Evolutionary conservation across 2,329 filamentous ascomycete genomes (phyloP), one percentile per base, ranked within the genome.

Genomic region (Colletotrichum incanum): DNA sequence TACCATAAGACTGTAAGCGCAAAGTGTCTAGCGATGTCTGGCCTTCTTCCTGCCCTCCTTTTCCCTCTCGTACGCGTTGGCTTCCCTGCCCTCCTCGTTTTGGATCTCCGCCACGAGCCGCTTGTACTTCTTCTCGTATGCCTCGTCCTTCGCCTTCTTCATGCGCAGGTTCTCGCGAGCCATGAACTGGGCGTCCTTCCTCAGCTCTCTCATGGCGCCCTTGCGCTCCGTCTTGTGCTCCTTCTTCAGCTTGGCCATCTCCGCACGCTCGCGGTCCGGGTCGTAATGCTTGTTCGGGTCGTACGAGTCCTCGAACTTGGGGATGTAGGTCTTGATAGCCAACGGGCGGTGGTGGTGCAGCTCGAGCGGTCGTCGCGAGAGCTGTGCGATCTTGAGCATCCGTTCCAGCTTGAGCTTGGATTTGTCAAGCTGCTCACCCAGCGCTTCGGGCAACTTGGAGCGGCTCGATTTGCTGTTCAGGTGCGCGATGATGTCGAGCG

Each of bases 231-330:
- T 91, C 91, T 97, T 98, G 89, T 95, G 94, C 86, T 98, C 96
- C 74, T 92, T 92, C 84, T 92, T 92, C 79, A 99, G 89, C 82
- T 95, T 96, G 79, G 92, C 92, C 73, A 93, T 84, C 79, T 98
- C 95, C 28, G 94, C 92, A 43, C 96, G 93, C 83, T 98, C 95
- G 76, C 92, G 92, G 83, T 99, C 93, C 0, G 95, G 95, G 80
- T 99, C 97, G 89, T 99, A 98, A 88, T 98, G 96, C 85, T 95
- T 96, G 85, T 93, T 91, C 3, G 96, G 96, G 82, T 97, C 96
- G 89, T 95, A 99, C 70, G 90, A 89, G 80, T 98, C 96, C 84
- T 98, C 96, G 84, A 98, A 99, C 82, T 97, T 98, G 82, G 96
- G 96, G 58, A 98, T 91, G 71, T 90, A 92, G 9, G 91, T 92